A percentile compares a stretch with the other conserved stretches of the same genome.
Conservation (phyloP, 73 alveolate species). For the Halteria grandinella region DNA sequence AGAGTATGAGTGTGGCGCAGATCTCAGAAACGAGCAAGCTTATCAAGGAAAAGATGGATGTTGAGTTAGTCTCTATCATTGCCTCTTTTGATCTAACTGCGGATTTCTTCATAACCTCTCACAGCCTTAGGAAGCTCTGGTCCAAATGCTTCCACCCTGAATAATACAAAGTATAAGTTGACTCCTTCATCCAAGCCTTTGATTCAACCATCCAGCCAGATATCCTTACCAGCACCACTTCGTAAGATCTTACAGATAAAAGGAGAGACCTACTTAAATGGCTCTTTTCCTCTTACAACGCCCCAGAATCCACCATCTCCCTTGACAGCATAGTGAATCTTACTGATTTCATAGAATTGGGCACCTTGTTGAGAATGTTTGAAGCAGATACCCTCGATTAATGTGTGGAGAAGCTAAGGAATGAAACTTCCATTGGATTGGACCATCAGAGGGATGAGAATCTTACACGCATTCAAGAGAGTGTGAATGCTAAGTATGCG, state of each 20-base stretch:
- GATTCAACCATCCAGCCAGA: slow-evolving; percentile 11
- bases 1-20: slow-evolving; percentile 42
- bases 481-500: slow-evolving; percentile 39
- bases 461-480: slow-evolving; percentile 14
- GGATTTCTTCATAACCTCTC: slow-evolving; percentile 33
- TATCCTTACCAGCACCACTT: too few relatives aligned
- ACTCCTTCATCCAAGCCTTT: slow-evolving; percentile 26
- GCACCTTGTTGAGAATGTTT: neutral
- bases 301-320: too few relatives aligned
- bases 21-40: slow-evolving; percentile 42
- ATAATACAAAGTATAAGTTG: slow-evolving; percentile 20
- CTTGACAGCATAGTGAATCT: slow-evolving; percentile 30
- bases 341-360: slow-evolving; percentile 28
- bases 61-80: slow-evolving; percentile 1
- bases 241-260: too few relatives aligned
- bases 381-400: slow-evolving; percentile 21
- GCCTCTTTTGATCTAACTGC: slow-evolving; percentile 26
- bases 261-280: too few relatives aligned
- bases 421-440: slow-evolving; percentile 14
- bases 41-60: slow-evolving; percentile 49
- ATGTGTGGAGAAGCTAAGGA: slow-evolving; percentile 10
- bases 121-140: slow-evolving; percentile 25
- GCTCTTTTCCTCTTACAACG: too few relatives aligned
- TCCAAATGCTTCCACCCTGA: neutral
- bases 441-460: slow-evolving; percentile 13